These are phyloP conservation scores for Tylopilus sp. DNA, from an alignment of 768 basidiomycete species.

Conservation along the genomic window DNA sequence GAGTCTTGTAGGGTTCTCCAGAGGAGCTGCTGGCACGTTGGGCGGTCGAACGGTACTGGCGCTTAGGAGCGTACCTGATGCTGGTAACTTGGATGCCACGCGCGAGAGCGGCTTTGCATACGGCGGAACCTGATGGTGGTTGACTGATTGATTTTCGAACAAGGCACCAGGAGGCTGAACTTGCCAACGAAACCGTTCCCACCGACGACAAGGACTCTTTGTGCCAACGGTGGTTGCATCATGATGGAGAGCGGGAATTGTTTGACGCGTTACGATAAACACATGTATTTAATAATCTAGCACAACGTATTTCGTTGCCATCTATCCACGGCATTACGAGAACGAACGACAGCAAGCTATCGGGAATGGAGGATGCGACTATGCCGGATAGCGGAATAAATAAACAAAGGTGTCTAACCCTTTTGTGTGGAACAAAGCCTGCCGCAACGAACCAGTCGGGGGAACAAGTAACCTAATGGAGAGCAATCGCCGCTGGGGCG, in stretches of 20 bases:
- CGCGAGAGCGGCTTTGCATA: constrained; percentile 84
- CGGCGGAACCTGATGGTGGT: constrained; percentile 72
- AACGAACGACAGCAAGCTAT: constrained; percentile 11
- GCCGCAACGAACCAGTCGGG: not conserved
- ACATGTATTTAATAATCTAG: not conserved
- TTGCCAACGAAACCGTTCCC: constrained; percentile 96
- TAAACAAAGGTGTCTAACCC: constrained; percentile 6
- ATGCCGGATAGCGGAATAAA: constrained; percentile 18
- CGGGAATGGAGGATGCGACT: constrained; percentile 1
- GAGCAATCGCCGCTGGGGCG: constrained; percentile 43
- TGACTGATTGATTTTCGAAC: constrained; percentile 1
- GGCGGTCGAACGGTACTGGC: not conserved
- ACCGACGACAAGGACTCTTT: constrained; percentile 88
- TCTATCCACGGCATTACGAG: constrained; percentile 3
- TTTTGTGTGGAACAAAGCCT: not conserved
- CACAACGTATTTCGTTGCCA: not conserved
- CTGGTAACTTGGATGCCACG: constrained; percentile 86
- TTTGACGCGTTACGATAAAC: not conserved
- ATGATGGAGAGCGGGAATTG: not conserved
- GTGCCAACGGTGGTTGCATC: constrained; percentile 33
- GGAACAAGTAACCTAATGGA: constrained; percentile 12
- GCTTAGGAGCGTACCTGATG: constrained; percentile 56
- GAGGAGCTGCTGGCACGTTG: constrained; percentile 58
- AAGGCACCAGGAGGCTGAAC: constrained; percentile 4
- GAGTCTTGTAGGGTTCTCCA: constrained; percentile 78